Evolutionary conservation across 192 early-diverging fungal genomes (phyloP).

Genomic region (Phycomyces nitens): DNA sequence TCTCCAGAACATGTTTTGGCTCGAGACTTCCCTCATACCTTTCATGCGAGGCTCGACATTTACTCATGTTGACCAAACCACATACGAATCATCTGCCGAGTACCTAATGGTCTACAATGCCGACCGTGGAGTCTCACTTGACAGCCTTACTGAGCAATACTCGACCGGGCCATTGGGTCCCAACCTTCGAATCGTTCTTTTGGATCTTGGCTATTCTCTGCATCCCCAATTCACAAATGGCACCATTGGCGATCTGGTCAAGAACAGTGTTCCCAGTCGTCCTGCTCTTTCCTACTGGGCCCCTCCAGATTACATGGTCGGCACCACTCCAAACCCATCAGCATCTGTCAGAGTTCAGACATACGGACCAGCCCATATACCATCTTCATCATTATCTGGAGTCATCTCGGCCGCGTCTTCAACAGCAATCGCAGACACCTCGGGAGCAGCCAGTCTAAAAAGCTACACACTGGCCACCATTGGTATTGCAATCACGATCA

Average conservation of each 20-base stretch:
- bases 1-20: conserved; percentile 3
- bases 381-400: neutral
- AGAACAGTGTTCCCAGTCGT: neutral
- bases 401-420: too few relatives aligned
- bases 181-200: conserved; percentile 18
- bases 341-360: neutral
- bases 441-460: too few relatives aligned
- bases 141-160: conserved; percentile 1
- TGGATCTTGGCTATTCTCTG: conserved; percentile 29
- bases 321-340: neutral
- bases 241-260: neutral
- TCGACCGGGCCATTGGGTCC: conserved; percentile 36
- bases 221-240: neutral
- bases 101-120: conserved; percentile 42
- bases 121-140: conserved; percentile 31
- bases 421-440: too few relatives aligned
- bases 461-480: too few relatives aligned
- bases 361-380: neutral
- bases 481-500: too few relatives aligned
- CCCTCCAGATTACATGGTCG: neutral
- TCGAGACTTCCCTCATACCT: conserved; percentile 38
- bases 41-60: conserved; percentile 36
- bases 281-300: neutral
- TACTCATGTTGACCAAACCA: conserved; percentile 35
- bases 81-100: conserved; percentile 29